Evolutionary conservation across 1,139 yeast genomes (phyloP), one percentile per base, ranked within the genome.

Genomic region (Taphrina sp.): DNA sequence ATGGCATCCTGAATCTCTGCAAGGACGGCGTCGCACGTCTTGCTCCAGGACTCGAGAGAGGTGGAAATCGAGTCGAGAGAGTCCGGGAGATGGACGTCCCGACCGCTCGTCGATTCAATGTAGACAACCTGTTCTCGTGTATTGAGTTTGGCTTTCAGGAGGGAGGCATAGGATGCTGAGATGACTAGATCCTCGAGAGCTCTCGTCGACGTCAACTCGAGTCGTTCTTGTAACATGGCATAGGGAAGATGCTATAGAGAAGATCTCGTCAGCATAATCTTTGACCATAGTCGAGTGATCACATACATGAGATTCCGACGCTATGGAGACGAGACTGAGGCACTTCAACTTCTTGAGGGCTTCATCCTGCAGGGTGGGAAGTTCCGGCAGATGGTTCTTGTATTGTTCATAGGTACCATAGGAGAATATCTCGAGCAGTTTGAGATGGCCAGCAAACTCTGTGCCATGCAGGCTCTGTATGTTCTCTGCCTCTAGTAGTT

Each of bases 341-440:
- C 20, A 24, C 24, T 42, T 41, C 31, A 52, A 36, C 37, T 52
- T 52, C 31, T 24, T 17, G 10, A n/a, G 20, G 10, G 41, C 49
- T 12, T 22, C 20, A 7, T 23, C 17, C 7, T 44, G 20, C 8
- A 52, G 36, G 14, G 8, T 17, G 1, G 49, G 49, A 5, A 51
- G 17, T 4, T 29, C 17, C 3, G 16, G 16, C 29, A 24, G 22
- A 4, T n/a, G 17, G 2, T 38, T 23, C 17, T 16, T 26, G 16
- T 52, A 52, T 14, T 52, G 42, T n/a, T 22, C 16, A 23, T 52
- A 42, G 12, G 35, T 35, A 16, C 56, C 56, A 26, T 31, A 35
- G 7, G 56, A 34, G 33, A 52, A 52, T 29, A 52, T 7, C 14
- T 43, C 16, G 10, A 52, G 33, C 37, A 52, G 14, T 8, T 10